phyloP scores from a whole-genome alignment of 768 basidiomycete species.

The Hypholoma sublateritium region DNA sequence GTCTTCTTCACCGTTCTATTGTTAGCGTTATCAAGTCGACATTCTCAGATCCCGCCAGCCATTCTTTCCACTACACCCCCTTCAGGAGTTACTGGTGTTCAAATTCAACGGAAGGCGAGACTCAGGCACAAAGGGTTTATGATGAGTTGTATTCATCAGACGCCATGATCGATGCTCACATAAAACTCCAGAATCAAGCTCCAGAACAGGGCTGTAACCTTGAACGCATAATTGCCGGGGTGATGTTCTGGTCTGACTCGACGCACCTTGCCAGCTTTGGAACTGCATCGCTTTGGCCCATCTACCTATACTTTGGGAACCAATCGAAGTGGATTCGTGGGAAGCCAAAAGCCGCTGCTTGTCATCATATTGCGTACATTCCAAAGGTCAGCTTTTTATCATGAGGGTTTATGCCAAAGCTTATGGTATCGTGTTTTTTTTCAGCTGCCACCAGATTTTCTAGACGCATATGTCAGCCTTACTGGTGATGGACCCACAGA shows the following conservation, averaged over 20 bases:
- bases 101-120: no score
- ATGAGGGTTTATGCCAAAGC: neutral
- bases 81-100: no score
- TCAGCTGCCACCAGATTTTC: conserved; percentile 16
- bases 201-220: conserved; percentile 8
- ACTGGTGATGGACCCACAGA: neutral
- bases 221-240: conserved; percentile 1
- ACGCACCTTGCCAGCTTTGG: no score
- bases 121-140: no score
- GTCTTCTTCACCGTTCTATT: no score
- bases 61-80: no score
- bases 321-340: conserved; percentile 37
- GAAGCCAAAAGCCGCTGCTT: conserved; percentile 22
- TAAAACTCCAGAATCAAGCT: no score
- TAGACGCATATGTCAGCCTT: conserved; percentile 2
- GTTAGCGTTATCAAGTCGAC: no score
- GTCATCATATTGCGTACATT: conserved; percentile 39
- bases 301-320: no score
- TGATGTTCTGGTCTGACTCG: neutral
- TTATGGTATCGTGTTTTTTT: neutral
- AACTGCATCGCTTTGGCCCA: conserved; percentile 36
- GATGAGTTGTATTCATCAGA: no score
- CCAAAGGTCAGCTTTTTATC: conserved; percentile 24
- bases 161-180: no score
- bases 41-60: no score